Evolutionary conservation across 139 green algal genomes (phyloP).

Genomic region (Ettlia oleoabundans): DNA sequence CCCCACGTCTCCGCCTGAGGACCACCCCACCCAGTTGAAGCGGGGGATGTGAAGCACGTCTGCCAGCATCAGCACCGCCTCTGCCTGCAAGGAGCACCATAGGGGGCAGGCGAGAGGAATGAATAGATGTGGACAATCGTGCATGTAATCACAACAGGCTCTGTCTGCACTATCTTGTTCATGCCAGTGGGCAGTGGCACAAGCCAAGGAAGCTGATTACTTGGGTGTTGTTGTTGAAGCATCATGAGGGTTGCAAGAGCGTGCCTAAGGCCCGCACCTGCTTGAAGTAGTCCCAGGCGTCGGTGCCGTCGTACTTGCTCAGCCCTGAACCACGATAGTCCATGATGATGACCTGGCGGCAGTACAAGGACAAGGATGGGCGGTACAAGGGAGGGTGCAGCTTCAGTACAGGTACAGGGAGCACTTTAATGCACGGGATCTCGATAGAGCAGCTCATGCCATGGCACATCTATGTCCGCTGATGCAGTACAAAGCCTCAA

Average conservation of each 20-base stretch:
- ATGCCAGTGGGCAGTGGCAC: neutral
- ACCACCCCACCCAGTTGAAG: constrained; percentile 36
- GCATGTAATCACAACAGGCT: too few species aligned
- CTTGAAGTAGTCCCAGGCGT: constrained; percentile 34
- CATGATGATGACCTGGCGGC: constrained; percentile 33
- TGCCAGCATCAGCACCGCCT: constrained; percentile 36
- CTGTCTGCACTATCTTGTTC: too few species aligned
- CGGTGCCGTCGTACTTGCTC: constrained; percentile 1
- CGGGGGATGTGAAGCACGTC: constrained; percentile 15
- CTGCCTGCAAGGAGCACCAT: constrained; percentile 3
- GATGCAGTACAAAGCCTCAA: too few species aligned
- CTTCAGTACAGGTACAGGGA: too few species aligned
- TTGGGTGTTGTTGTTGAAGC: too few species aligned
- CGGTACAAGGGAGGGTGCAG: neutral
- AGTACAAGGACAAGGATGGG: neutral
- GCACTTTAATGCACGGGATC: neutral
- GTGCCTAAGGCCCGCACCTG: too few species aligned
- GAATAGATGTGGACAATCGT: neutral
- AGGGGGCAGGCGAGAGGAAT: neutral
- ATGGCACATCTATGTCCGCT: too few species aligned
- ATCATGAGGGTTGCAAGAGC: too few species aligned
- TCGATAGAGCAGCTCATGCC: too few species aligned
- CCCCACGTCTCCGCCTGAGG: constrained; percentile 28
- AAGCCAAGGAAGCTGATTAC: neutral
- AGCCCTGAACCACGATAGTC: constrained; percentile 25